phyloP scores from a whole-genome alignment of 164 flowering plant genomes.

The Hamamelis virginiana region DNA sequence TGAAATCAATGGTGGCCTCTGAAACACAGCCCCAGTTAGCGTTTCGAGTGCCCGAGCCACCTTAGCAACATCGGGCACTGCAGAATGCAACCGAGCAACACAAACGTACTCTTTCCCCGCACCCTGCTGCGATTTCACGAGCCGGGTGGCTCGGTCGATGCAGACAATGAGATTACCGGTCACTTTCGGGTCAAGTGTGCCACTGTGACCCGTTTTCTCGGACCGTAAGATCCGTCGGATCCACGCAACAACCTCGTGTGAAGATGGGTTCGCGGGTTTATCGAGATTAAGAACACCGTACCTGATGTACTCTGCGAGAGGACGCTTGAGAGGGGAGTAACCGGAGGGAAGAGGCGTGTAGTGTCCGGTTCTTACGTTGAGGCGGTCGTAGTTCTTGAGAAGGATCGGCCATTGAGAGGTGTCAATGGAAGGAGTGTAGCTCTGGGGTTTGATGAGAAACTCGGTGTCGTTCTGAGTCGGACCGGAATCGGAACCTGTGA shows the following conservation, averaged over 20 bases:
- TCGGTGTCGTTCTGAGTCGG: conserved; percentile 17
- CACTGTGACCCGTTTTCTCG: conserved; percentile 77
- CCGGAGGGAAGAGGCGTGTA: conserved; percentile 76
- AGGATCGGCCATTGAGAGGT: conserved; percentile 80
- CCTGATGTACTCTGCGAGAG: conserved; percentile 56
- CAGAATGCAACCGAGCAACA: conserved; percentile 61
- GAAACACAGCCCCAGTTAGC: conserved; percentile 72
- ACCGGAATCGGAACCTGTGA: neutral
- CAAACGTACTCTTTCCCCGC: conserved; percentile 87
- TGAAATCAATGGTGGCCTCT: conserved; percentile 68
- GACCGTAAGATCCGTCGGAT: conserved; percentile 65
- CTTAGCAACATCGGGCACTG: conserved; percentile 57
- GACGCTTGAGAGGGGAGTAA: conserved; percentile 69
- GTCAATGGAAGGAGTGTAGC: conserved; percentile 63
- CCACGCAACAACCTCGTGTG: conserved; percentile 87
- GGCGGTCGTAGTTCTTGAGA: conserved; percentile 74
- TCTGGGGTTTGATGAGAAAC: conserved; percentile 69
- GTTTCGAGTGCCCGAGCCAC: conserved; percentile 69
- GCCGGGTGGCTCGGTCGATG: conserved; percentile 71
- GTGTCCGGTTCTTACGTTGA: conserved; percentile 76
- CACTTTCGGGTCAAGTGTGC: conserved; percentile 80
- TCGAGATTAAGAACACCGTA: conserved; percentile 79
- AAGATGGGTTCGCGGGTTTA: conserved; percentile 77
- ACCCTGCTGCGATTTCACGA: conserved; percentile 81
- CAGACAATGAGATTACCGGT: conserved; percentile 79